A percentile compares a stretch with the other conserved stretches of the same genome.
Evolutionary conservation across 225 moss, liverwort and hornwort species (phyloP).

Genomic region (Ulota crispa): DNA sequence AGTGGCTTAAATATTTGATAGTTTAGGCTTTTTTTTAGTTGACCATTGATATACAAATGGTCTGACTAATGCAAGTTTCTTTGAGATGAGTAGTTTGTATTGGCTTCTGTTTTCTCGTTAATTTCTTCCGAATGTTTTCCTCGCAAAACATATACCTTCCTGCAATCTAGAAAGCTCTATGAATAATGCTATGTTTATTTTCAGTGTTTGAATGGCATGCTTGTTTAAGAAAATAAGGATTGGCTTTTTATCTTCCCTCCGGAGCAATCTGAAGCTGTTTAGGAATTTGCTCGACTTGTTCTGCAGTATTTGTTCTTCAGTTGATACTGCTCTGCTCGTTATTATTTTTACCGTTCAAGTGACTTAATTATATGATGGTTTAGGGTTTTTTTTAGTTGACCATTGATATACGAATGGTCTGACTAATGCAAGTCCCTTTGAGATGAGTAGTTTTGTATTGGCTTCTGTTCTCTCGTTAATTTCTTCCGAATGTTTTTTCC

Average conservation of each 20-base stretch:
- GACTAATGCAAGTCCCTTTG: background rate
- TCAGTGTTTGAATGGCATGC: too few species aligned
- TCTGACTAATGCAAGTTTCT: background rate
- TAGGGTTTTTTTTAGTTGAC: conserved; percentile 2
- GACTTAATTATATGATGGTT: background rate
- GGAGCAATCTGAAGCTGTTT: background rate
- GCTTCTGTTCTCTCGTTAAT: background rate
- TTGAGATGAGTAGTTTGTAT: background rate
- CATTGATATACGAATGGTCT: background rate
- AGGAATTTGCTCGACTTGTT: background rate
- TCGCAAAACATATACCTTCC: background rate
- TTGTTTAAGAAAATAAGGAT: too few species aligned
- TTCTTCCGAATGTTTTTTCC: background rate
- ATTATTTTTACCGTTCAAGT: background rate
- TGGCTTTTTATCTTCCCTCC: background rate
- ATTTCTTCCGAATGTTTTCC: background rate
- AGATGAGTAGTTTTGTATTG: background rate
- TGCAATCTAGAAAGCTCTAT: background rate
- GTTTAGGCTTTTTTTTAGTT: conserved; percentile 3
- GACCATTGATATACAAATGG: background rate
- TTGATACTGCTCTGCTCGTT: background rate
- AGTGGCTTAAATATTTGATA: background rate
- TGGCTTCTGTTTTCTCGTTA: background rate
- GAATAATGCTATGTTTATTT: background rate
- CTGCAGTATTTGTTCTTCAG: background rate